Conservation (phyloP, 1,284 basidiomycete species). For the Wallemia hederae region DNA sequence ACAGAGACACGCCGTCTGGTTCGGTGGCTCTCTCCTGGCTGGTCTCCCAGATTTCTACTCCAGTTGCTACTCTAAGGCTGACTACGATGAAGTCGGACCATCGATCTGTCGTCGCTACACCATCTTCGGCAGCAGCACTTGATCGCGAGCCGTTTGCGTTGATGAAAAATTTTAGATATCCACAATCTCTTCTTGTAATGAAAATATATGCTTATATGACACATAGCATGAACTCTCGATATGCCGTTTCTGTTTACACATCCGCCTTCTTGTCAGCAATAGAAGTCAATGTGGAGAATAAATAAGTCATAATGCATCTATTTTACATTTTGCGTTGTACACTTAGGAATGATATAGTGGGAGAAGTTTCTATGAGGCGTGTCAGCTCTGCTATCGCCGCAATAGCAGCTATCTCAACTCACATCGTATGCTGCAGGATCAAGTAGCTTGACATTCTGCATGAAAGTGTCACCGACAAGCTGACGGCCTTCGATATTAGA, state of each 20-base stretch:
- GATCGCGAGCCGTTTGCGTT: background rate
- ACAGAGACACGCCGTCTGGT: slow-evolving; percentile 96
- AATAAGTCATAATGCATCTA: too few species aligned
- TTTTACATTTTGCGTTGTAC: too few species aligned
- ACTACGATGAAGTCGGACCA: slow-evolving; percentile 90
- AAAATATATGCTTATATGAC: slow-evolving; percentile 1
- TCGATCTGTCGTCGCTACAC: slow-evolving; percentile 83
- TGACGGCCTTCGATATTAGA: slow-evolving; percentile 25
- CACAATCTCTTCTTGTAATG: background rate
- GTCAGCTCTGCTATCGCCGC: too few species aligned
- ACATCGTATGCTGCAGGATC: slow-evolving; percentile 36
- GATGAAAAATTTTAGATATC: background rate
- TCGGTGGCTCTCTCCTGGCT: slow-evolving; percentile 76
- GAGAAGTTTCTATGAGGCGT: too few species aligned
- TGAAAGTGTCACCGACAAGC: slow-evolving; percentile 38
- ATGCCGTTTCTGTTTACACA: too few species aligned
- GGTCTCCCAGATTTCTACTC: slow-evolving; percentile 89
- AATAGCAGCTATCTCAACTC: too few species aligned
- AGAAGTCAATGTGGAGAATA: too few species aligned
- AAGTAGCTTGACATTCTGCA: slow-evolving; percentile 30
- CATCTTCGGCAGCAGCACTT: slow-evolving; percentile 42
- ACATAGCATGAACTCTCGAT: background rate
- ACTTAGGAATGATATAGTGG: too few species aligned
- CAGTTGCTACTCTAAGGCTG: slow-evolving; percentile 88
- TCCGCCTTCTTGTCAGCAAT: too few species aligned